Evolutionary conservation across 176 grass and related monocot genomes (phyloP).

Genomic region (Echinochloa phyllopogon): DNA sequence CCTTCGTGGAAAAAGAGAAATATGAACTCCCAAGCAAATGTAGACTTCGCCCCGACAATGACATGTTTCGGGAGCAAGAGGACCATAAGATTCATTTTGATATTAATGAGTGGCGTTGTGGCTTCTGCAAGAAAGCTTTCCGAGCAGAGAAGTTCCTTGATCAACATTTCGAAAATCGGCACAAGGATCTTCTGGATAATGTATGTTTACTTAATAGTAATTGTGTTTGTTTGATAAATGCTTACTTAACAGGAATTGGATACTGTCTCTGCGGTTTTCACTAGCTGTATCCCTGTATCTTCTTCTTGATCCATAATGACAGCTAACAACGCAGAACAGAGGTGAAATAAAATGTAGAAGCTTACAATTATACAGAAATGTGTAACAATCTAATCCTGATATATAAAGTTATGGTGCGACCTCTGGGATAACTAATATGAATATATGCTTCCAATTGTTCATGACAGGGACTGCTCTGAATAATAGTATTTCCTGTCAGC

Average conservation of each 20-base stretch:
- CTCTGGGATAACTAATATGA: background rate
- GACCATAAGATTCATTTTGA: conserved; percentile 89
- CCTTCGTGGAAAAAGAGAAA: conserved; percentile 88
- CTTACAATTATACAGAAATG: background rate
- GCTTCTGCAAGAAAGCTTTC: conserved; percentile 94
- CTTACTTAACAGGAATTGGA: conserved; percentile 7
- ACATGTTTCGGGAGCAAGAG: conserved; percentile 96
- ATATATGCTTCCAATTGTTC: background rate
- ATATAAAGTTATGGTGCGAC: background rate
- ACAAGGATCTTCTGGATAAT: conserved; percentile 75
- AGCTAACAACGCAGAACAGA: background rate
- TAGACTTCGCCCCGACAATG: conserved; percentile 77
- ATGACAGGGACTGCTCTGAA: background rate
- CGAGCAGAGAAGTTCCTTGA: conserved; percentile 96
- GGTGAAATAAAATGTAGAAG: background rate
- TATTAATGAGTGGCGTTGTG: conserved; percentile 91
- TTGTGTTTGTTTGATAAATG: conserved; percentile 16
- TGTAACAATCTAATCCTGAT: background rate
- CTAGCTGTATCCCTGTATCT: background rate
- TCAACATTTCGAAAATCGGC: conserved; percentile 93
- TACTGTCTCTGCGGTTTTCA: background rate
- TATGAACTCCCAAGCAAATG: conserved; percentile 83
- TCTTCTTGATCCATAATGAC: background rate
- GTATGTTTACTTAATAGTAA: conserved; percentile 50
- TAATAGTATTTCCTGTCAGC: conserved; percentile 5